Evolutionary conservation across 2,329 filamentous ascomycete genomes (phyloP).

Genomic region (Didymella arachidicola): DNA sequence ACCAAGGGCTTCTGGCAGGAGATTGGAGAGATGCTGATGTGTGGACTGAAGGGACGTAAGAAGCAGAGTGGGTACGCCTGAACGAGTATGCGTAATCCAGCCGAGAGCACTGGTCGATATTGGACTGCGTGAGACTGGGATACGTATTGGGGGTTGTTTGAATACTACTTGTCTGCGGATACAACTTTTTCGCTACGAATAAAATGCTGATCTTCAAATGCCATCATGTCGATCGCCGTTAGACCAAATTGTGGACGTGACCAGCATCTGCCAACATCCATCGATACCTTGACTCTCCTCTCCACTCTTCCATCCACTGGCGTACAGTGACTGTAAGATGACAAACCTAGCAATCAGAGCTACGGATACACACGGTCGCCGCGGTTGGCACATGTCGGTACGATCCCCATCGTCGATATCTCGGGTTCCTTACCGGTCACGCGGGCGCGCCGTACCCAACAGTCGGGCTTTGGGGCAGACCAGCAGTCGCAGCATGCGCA

Average conservation of each 20-base stretch:
- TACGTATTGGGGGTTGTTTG: background rate
- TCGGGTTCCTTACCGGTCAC: background rate
- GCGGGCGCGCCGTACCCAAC: background rate
- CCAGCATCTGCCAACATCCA: background rate
- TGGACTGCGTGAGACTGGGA: background rate
- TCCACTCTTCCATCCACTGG: background rate
- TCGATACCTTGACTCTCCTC: background rate
- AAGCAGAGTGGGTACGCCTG: background rate
- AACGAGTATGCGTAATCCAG: background rate
- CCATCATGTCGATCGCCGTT: background rate
- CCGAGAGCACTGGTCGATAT: background rate
- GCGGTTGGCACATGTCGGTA: background rate
- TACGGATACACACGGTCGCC: background rate
- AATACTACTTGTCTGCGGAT: background rate
- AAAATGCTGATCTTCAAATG: background rate
- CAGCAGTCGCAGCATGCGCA: background rate
- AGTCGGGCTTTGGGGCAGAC: background rate
- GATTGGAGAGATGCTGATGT: constrained; percentile 32
- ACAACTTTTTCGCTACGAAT: background rate
- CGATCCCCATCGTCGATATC: background rate
- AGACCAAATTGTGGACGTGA: background rate
- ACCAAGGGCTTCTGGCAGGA: constrained; percentile 42
- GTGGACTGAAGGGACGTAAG: constrained; percentile 24
- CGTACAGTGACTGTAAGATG: background rate
- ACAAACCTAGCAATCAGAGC: background rate